Evolutionary conservation across 31 red algal genomes (phyloP), one percentile per base, ranked within the genome.

Genomic region (Odonthalia washingtoniensis): DNA sequence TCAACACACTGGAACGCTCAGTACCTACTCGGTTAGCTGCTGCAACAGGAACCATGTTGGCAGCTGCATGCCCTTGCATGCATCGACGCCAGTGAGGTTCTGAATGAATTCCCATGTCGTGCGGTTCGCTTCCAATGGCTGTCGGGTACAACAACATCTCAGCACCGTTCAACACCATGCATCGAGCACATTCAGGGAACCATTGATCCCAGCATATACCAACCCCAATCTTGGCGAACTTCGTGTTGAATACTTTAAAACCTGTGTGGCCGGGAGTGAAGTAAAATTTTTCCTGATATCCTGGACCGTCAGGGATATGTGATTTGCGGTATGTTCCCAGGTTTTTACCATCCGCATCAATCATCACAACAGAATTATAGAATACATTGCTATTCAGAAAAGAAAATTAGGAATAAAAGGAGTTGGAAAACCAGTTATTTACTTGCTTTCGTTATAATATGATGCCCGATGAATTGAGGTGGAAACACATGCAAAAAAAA

Each of bases 161-260:
- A 28, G 97, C 97, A 65, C 94, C 94, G 39, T 87, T 67, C 31
- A 98, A 89, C 31, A 78, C 90, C 82, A 98, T 89, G 67, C 86
- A 91, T 38, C 97, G 94, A 34, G 97, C 97, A 39, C 85, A 81
- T 80, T 98, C 97, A 28, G 97, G 97, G 70, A 96, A 98, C 94
- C 94, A 96, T 79, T 96, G 97, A 69, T 98, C 97, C 93, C 94
- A 98, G 72, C 97, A 98, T 65, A 98, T 95, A 31, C 45, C 91
- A 34, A 98, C 88, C 12, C 97, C 97, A 1, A 98, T 84, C 26
- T 17, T 63, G 5, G 75, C 93, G 72, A 37, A 92, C 2, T 74
- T 46, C 0, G 91, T 94, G 43, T 88, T 65, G 87, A 93, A 98
- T 32, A 82, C 84, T 38, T 82, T 85, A 75, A 91, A 95, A 21